Evolutionary conservation across 1,284 basidiomycete genomes (phyloP), one percentile per base, ranked within the genome.

Genomic region (Sanguinoderma infundibulare): DNA sequence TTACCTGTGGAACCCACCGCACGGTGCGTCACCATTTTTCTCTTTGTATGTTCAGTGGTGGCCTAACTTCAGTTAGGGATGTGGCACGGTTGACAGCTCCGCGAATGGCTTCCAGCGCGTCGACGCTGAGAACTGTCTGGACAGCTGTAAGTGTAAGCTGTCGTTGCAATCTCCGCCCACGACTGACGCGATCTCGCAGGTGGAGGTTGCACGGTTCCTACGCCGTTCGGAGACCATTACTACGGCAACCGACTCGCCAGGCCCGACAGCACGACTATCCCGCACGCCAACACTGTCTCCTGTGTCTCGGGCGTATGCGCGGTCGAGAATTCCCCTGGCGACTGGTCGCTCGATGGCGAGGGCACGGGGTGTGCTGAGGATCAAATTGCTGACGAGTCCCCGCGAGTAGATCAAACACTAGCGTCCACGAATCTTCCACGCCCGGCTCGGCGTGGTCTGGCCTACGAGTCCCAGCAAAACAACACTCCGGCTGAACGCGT

Each of bases 191-290:
- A 14, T 30, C 40, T n/a, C 38, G 24, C 62, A 76, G 74, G 75
- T 55, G 75, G 75, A 49, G 75, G 75, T n/a, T 77, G 76, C 67
- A 66, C 66, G 28, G 44, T 67, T 22, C 57, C 66, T 14, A 55
- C 60, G 39, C 58, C 69, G 2, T 66, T 69, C 60, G 17, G 36
- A 26, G 39, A 60, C 32, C 50, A 26, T 12, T 47, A 26, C 8
- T 47, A 8, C 39, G 44, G 55, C 15, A 57, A 55, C 30, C 30
- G 42, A 5, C 36, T 52, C 3, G 54, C 30, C 10, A 75, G 75
- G 7, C 53, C 61, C n/a, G 74, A 78, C 63, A 77, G 75, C 62
- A 70, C 72, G 35, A 68, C 70, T 24, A 69, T 79, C 44, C 62
- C 71, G 2, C 60, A 70, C 38, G 73, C 74, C 40, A 55, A 63